Evolutionary conservation across 352 stramenopile species (phyloP), one percentile per base, ranked within the genome.

Genomic region (Phytopythium kandeliae): DNA sequence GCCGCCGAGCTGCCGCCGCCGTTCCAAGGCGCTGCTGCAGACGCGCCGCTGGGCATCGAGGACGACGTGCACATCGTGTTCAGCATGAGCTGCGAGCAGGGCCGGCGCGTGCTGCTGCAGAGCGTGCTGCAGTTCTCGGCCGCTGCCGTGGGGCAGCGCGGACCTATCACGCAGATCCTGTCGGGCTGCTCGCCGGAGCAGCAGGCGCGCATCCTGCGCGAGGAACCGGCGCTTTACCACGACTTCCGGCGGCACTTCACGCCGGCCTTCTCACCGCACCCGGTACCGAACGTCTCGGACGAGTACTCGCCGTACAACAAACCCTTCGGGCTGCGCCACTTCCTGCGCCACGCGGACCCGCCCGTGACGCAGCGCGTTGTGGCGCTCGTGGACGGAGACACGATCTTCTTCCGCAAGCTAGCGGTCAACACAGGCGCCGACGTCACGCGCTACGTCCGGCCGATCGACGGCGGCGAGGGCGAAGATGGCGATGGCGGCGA

Each of bases 251-350:
- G 66, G 34, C 71, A 83, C 46, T 79, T 83, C 51, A 73, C 69
- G 36, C 74, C 74, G 12, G 60, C 51, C 6, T 85, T 73, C 56
- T 68, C 60, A 6, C 68, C 60, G 21, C 63, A 79, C 21, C 71
- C 74, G 10, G 47, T 46, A 30, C 60, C 61, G 16, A 65, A 64
- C 37, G 49, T 78, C n/a, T 59, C 62, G 24, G 70, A 85, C 56
- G 2, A 53, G 17, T 85, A 80, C 57, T 65, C 58, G 19, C 67
- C 71, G 26, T 82, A 80, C 60, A 82, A 80, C 56, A 84, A 84
- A 38, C 69, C 73, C 24, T 81, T 73, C 46, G 52, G 58, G 25
- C 54, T 87, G 19, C 65, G 69, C 22, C 68, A 85, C 58, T 87
- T 72, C 47, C 53, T 85, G 9, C 41, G 54, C 28, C 62, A 84